Evolutionary conservation across 257 asterid species (phyloP).

Genomic region (Solanum pimpinellifolium): DNA sequence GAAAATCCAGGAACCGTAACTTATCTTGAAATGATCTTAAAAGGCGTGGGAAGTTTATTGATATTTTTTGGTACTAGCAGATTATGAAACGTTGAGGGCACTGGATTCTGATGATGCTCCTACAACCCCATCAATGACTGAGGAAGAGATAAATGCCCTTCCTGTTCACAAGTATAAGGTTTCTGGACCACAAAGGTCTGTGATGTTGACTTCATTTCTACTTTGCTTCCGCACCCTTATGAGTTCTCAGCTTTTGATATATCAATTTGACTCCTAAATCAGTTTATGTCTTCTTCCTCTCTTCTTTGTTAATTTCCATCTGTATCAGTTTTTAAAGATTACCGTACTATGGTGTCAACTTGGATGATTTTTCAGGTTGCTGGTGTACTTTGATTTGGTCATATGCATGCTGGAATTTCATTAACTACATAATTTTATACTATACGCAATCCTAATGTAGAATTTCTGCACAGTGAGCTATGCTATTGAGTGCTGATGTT

Average conservation of each 20-base stretch:
- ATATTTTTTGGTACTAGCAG: constrained; percentile 27
- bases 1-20: background rate
- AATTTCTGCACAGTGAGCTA: background rate
- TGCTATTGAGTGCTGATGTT: background rate
- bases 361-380: background rate
- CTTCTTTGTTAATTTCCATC: background rate
- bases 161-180: constrained; percentile 93
- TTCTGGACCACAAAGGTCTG: constrained; percentile 65
- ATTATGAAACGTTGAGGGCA: constrained; percentile 89
- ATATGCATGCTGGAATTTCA: background rate
- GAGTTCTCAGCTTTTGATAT: background rate
- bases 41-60: background rate
- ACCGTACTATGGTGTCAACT: background rate
- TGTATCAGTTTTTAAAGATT: background rate
- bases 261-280: background rate
- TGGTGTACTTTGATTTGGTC: background rate
- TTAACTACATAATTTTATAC: background rate
- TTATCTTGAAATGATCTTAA: background rate
- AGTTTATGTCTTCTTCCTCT: background rate
- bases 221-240: background rate
- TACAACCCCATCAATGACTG: constrained; percentile 78
- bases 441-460: background rate
- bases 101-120: constrained; percentile 86
- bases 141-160: constrained; percentile 91
- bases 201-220: background rate